These are phyloP conservation scores for Salvia sclarea DNA, from an alignment of 305 asterid species.

Conservation along the genomic window DNA sequence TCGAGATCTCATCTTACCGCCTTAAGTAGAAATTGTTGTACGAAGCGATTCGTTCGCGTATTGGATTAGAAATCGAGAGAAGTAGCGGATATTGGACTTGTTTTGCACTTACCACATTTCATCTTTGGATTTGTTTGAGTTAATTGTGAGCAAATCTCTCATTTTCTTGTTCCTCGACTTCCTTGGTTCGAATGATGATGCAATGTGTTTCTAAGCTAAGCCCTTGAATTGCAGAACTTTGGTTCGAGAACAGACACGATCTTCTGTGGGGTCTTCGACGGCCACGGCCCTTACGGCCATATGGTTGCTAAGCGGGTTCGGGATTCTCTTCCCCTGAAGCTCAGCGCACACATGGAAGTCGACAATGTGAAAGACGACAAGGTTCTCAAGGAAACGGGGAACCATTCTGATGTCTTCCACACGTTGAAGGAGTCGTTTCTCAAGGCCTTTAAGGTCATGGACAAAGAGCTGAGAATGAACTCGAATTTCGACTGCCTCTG, in stretches of 20 bases:
- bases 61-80: background rate
- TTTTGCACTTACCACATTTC: background rate
- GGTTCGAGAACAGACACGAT: slow-evolving; percentile 80
- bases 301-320: slow-evolving; percentile 80
- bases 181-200: background rate
- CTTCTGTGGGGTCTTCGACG: slow-evolving; percentile 87
- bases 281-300: slow-evolving; percentile 87
- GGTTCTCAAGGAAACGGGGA: slow-evolving; percentile 46
- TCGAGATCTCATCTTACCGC: background rate
- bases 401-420: slow-evolving; percentile 47
- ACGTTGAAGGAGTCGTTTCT: slow-evolving; percentile 62
- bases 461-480: slow-evolving; percentile 65
- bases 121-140: background rate
- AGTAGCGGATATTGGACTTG: background rate
- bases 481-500: slow-evolving; percentile 66
- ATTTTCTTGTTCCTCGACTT: background rate
- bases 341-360: slow-evolving; percentile 65
- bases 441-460: slow-evolving; percentile 77
- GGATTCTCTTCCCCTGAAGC: slow-evolving; percentile 77
- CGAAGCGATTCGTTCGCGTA: background rate
- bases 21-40: background rate
- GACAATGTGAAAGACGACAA: slow-evolving; percentile 47
- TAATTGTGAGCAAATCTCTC: background rate
- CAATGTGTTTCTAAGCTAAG: background rate
- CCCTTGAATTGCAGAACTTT: slow-evolving; percentile 58